Evolutionary conservation across 1,284 basidiomycete genomes (phyloP).

Genomic region (Ustilago shanxiensis): DNA sequence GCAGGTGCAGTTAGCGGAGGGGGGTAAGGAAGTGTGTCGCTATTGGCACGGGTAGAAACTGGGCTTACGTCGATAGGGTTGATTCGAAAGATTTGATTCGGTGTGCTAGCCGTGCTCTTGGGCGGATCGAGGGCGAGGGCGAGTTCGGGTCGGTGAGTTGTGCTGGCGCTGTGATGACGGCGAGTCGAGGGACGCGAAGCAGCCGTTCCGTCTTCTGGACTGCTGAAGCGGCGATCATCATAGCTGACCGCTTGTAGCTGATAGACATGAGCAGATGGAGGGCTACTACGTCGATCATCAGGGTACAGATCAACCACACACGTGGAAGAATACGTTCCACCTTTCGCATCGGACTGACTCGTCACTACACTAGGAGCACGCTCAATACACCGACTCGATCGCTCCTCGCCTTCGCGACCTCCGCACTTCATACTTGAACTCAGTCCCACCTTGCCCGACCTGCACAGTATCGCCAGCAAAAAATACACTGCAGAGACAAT

Average conservation of each 20-base stretch:
- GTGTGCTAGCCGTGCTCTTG: conserved; percentile 7
- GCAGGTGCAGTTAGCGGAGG: background rate
- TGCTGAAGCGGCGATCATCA: background rate
- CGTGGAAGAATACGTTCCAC: background rate
- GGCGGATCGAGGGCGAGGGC: background rate
- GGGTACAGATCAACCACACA: background rate
- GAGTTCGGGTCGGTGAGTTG: background rate
- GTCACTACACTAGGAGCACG: background rate
- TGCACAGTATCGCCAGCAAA: conserved; percentile 11
- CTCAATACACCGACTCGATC: background rate
- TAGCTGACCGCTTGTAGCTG: too few relatives aligned
- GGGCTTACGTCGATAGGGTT: background rate
- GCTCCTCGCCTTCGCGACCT: background rate
- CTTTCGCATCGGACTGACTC: background rate
- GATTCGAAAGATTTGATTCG: conserved; percentile 14
- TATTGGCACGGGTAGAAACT: background rate
- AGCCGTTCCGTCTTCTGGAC: background rate
- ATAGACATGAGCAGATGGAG: too few relatives aligned
- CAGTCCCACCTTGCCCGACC: conserved; percentile 3
- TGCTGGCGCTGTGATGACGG: background rate
- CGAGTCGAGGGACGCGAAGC: background rate
- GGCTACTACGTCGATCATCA: background rate
- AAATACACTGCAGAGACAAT: conserved; percentile 8
- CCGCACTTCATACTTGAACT: conserved; percentile 4
- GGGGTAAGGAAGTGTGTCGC: conserved; percentile 10